Evolutionary conservation across 2,329 filamentous ascomycete genomes (phyloP), one percentile per base, ranked within the genome.

Genomic region (Aspergillus carbonarius): DNA sequence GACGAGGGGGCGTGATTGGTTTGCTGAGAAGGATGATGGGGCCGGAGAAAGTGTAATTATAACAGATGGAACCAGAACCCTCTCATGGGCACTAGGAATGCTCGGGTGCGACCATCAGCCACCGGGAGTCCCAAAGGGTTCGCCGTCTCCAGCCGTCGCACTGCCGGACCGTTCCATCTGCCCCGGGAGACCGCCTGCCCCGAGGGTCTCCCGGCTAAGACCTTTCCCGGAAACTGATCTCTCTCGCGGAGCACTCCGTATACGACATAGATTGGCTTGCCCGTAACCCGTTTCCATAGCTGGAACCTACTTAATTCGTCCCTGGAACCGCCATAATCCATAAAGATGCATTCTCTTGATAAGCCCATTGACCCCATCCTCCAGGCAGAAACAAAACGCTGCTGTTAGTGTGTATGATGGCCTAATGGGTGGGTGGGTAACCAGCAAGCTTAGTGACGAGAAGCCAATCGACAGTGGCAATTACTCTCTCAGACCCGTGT

Each of bases 21-120:
- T 52, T 23, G 30, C 35, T 42, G 9, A 3, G 20, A 30, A 20
- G 25, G 30, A 17, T 12, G 13, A 52, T n/a, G 4, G 39, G 27
- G 35, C 35, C 18, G 23, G 25, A 53, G 50, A 40, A 35, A 18
- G 50, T 44, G 51, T 30, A 25, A 32, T 54, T 54, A 54, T 54
- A 54, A 42, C 51, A 34, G 35, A n/a, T n/a, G n/a, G n/a, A 39
- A 52, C 50, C 34, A 18, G 23, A 25, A 25, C 3, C 6, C 20
- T 39, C 13, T 25, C 18, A 23, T 39, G 35, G 50, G 50, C 35
- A n/a, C n/a, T n/a, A 30, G 13, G 7, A 42, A 48, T 48, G 25
- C 44, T 48, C 25, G 44, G 44, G n/a, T 48, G 44, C 44, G 44
- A 25, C n/a, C 44, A 27, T 27, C 44, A 47, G 44, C 44, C 44